Percentiles rank a stretch among this genome's conserved stretches.
Conservation (phyloP, 768 basidiomycete genomes). For the Termitomyces bulborhizus region DNA sequence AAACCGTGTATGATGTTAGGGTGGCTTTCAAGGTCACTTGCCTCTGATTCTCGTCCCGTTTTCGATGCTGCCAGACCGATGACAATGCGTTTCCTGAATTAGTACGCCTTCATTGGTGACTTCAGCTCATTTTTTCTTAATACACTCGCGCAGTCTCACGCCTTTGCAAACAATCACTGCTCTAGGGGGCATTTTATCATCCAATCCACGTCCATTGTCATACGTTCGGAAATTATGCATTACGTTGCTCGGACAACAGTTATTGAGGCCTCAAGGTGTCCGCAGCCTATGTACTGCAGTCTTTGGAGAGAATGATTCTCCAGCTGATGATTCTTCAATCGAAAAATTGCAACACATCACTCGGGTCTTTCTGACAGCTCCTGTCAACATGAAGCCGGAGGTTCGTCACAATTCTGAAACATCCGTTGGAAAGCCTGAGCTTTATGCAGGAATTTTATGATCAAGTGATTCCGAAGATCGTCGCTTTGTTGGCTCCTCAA, state of each 20-base stretch:
- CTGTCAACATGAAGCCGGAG: slow-evolving; percentile 45
- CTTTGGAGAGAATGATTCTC: slow-evolving; percentile 54
- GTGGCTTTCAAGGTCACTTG: slow-evolving; percentile 59
- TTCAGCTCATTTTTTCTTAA: slow-evolving; percentile 14
- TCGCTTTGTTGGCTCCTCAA: slow-evolving; percentile 41
- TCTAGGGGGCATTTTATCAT: slow-evolving; percentile 54
- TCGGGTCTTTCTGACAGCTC: slow-evolving; percentile 55
- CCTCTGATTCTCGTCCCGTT: slow-evolving; percentile 29
- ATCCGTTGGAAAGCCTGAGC: background rate
- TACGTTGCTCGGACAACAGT: slow-evolving; percentile 61
- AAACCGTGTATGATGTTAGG: slow-evolving; percentile 58
- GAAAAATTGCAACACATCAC: slow-evolving; percentile 74
- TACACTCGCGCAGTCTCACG: slow-evolving; percentile 39
- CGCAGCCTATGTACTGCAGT: slow-evolving; percentile 63
- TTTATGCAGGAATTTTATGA: slow-evolving; percentile 53
- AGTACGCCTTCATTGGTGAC: slow-evolving; percentile 39
- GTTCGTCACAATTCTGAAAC: slow-evolving; percentile 30
- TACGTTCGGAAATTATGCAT: slow-evolving; percentile 57
- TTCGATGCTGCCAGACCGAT: slow-evolving; percentile 43
- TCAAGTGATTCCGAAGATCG: slow-evolving; percentile 46
- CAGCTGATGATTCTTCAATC: slow-evolving; percentile 45
- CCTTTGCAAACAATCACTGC: slow-evolving; percentile 61
- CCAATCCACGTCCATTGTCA: slow-evolving; percentile 30
- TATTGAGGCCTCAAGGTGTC: slow-evolving; percentile 67
- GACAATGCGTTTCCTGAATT: slow-evolving; percentile 50